phyloP scores from a whole-genome alignment of 2,329 filamentous ascomycete species.

The Exophiala calicioides region DNA sequence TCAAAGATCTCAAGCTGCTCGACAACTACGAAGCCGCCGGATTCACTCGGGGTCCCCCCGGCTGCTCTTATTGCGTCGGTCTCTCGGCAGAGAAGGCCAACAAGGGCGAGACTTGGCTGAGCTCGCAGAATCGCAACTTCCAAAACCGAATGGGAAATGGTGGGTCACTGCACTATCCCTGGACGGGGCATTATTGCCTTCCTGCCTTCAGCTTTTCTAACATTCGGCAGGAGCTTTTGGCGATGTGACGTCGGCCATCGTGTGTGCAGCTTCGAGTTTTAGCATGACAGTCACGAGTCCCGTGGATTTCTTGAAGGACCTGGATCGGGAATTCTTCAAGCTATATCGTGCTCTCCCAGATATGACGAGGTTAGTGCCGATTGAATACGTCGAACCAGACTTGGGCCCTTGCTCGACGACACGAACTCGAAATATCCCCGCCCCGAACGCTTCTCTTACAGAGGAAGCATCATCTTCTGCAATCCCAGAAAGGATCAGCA shows the following conservation, averaged over 20 bases:
- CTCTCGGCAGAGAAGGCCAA: constrained; percentile 45
- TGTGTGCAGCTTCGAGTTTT: constrained; percentile 51
- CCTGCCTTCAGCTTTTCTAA: too few species aligned
- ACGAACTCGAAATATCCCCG: too few species aligned
- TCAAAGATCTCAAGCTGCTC: constrained; percentile 39
- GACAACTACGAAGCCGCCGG: constrained; percentile 45
- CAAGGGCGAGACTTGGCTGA: constrained; percentile 47
- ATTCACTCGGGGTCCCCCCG: constrained; percentile 46
- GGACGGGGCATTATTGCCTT: too few species aligned
- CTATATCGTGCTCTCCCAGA: constrained; percentile 12
- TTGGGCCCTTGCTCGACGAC: constrained; percentile 1
- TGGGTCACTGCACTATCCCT: too few species aligned
- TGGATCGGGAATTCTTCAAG: constrained; percentile 33
- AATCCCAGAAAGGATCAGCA: not conserved
- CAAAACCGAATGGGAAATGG: constrained; percentile 49
- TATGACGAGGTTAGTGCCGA: constrained; percentile 3
- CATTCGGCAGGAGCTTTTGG: constrained; percentile 49
- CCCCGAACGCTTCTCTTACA: too few species aligned
- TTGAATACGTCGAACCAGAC: constrained; percentile 22
- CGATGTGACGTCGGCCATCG: constrained; percentile 48
- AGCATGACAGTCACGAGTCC: constrained; percentile 48
- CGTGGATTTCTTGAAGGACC: constrained; percentile 32
- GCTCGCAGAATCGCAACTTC: constrained; percentile 52
- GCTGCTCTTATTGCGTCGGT: constrained; percentile 50
- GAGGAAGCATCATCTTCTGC: too few species aligned